Percentiles rank a stretch among this genome's conserved stretches.
Evolutionary conservation across 2,329 filamentous ascomycete genomes (phyloP).

Genomic region (Hymenoscyphus occultus): DNA sequence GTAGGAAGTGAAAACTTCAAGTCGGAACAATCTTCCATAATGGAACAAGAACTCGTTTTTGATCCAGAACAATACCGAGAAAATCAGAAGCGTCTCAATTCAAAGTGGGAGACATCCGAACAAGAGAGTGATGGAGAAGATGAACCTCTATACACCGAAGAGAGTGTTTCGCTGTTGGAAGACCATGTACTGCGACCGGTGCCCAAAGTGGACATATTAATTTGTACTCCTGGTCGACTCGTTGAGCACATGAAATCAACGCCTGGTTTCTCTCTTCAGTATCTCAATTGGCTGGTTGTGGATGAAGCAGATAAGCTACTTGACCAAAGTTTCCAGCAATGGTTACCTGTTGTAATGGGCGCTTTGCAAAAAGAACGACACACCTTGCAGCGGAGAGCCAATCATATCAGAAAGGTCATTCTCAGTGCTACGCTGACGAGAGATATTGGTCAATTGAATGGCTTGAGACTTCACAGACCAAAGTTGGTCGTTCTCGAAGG

Average conservation of each 20-base stretch:
- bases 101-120: conserved; percentile 47
- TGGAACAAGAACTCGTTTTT: conserved; percentile 65
- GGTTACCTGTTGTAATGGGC: conserved; percentile 70
- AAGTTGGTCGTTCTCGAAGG: conserved; percentile 72
- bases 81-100: conserved; percentile 39
- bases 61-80: conserved; percentile 59
- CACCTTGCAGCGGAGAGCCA: conserved; percentile 16
- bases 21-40: conserved; percentile 59
- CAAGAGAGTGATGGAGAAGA: conserved; percentile 43
- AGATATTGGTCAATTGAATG: conserved; percentile 76
- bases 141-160: conserved; percentile 35
- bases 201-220: conserved; percentile 80
- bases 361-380: conserved; percentile 40
- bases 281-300: conserved; percentile 83
- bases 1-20: conserved; percentile 76
- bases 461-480: conserved; percentile 69
- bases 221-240: conserved; percentile 87
- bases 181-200: conserved; percentile 63
- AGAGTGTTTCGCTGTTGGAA: conserved; percentile 44
- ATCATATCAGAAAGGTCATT: conserved; percentile 70
- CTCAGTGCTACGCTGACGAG: conserved; percentile 90
- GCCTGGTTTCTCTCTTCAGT: conserved; percentile 72
- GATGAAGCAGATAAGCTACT: conserved; percentile 93
- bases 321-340: conserved; percentile 89
- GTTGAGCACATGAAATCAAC: conserved; percentile 89